Percentiles rank a stretch among this genome's conserved stretches.
Conservation (phyloP, 352 stramenopile species). For the Saprolegnia parasitica region DNA sequence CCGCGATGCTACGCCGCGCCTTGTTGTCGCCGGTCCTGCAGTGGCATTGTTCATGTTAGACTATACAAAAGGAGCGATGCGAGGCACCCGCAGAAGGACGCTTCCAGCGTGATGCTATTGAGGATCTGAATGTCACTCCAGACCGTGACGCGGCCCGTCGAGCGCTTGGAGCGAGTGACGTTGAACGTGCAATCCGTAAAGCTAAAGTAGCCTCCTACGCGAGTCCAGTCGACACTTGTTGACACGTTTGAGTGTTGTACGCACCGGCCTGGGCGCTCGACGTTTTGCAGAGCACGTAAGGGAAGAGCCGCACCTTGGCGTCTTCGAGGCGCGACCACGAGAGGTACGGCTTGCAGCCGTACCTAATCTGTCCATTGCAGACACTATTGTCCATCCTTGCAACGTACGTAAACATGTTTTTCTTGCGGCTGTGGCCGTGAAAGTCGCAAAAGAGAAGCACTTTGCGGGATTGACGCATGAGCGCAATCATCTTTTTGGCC, state of each 20-base stretch:
- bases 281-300: conserved; percentile 60
- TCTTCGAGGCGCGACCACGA: conserved; percentile 40
- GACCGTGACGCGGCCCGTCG: conserved; percentile 59
- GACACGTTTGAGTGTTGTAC: too few species aligned
- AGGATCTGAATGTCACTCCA: conserved; percentile 60
- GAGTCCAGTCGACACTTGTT: not conserved
- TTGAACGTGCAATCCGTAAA: conserved; percentile 71
- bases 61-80: not conserved
- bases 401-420: conserved; percentile 86
- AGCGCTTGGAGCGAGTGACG: conserved; percentile 49
- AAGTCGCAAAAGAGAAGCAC: conserved; percentile 84
- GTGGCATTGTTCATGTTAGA: not conserved
- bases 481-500: conserved; percentile 69
- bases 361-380: conserved; percentile 11
- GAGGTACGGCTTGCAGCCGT: conserved; percentile 51
- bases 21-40: conserved; percentile 26
- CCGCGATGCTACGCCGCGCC: not conserved
- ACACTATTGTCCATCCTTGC: conserved; percentile 19
- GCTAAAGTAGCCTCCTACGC: conserved; percentile 49
- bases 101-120: conserved; percentile 75
- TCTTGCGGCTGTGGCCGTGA: conserved; percentile 84
- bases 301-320: conserved; percentile 56
- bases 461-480: conserved; percentile 39
- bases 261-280: conserved; percentile 34
- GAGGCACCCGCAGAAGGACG: conserved; percentile 57